Evolutionary conservation across 306 rosid species (phyloP).

Genomic region (Vigna angularis): DNA sequence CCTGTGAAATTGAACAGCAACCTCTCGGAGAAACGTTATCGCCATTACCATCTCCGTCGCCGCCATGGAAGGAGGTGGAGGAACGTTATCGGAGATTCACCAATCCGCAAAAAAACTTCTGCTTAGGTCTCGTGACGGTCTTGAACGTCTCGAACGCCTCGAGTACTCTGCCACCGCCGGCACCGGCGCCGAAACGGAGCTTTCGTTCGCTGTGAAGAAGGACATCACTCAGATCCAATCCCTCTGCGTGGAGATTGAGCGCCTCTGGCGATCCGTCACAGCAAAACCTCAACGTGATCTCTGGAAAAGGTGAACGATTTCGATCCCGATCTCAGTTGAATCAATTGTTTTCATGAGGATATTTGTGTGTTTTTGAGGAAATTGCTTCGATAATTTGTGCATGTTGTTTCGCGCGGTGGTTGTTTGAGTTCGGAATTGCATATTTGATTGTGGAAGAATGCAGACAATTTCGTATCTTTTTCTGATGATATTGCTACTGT

Average conservation of each 20-base stretch:
- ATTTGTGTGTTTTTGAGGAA: not conserved
- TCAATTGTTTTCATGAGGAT: constrained; percentile 3
- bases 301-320: constrained; percentile 70
- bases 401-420: not conserved
- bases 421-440: not conserved
- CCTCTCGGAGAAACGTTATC: not conserved
- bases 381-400: not conserved
- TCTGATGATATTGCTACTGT: not conserved
- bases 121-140: constrained; percentile 61
- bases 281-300: constrained; percentile 88
- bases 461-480: not conserved
- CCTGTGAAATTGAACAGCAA: not conserved
- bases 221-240: constrained; percentile 82
- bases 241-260: constrained; percentile 81
- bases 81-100: constrained; percentile 80
- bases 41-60: not conserved
- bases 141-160: constrained; percentile 78
- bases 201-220: constrained; percentile 60
- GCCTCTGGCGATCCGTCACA: constrained; percentile 73
- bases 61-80: constrained; percentile 55
- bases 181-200: constrained; percentile 53
- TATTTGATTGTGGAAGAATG: not conserved
- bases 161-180: constrained; percentile 55
- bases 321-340: not conserved
- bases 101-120: constrained; percentile 75